A percentile compares a stretch with the other conserved stretches of the same genome.
Conservation (phyloP, 495 filamentous ascomycete genomes). For the Penicillium macrosclerotiorum region DNA sequence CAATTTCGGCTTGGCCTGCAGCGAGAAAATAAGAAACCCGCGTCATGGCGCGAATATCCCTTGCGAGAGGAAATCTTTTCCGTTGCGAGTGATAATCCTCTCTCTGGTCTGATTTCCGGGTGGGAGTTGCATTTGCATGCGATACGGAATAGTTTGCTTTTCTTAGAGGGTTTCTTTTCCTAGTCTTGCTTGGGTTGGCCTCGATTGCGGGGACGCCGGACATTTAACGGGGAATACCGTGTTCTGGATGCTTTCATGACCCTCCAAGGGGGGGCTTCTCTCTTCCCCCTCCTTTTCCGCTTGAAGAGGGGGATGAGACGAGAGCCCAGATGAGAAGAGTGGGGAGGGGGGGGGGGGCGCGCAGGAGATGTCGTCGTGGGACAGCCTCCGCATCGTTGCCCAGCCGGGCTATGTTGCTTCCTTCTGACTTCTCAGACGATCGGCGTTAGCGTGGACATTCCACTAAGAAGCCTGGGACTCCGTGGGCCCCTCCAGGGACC, state of each 20-base stretch:
- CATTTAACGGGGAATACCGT: slow-evolving; percentile 12
- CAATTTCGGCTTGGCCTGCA: slow-evolving; percentile 1
- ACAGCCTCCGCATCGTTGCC: too few relatives aligned
- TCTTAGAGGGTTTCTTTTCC: too few relatives aligned
- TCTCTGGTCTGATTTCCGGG: slow-evolving; percentile 4
- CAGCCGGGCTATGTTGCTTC: not conserved
- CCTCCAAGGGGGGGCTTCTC: too few relatives aligned
- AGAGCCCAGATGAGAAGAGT: too few relatives aligned
- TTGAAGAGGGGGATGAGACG: not conserved
- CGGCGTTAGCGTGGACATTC: slow-evolving; percentile 11
- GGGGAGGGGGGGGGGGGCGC: too few relatives aligned
- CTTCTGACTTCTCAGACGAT: not conserved
- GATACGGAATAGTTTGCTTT: too few relatives aligned
- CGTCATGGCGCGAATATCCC: slow-evolving; percentile 19
- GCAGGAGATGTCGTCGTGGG: too few relatives aligned
- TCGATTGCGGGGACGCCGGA: slow-evolving; percentile 13
- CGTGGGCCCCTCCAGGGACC: too few relatives aligned
- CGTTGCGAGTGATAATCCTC: slow-evolving; percentile 3
- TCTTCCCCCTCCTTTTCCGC: too few relatives aligned
- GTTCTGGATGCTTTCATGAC: slow-evolving; percentile 1
- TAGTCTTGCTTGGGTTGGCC: slow-evolving; percentile 1
- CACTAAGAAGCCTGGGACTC: too few relatives aligned
- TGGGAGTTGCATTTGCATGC: slow-evolving; percentile 7
- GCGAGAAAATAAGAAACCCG: slow-evolving; percentile 4
- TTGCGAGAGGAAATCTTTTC: slow-evolving; percentile 13